Conservation (phyloP, 1,284 basidiomycete genomes). For the Pisolithus thermaeus region DNA sequence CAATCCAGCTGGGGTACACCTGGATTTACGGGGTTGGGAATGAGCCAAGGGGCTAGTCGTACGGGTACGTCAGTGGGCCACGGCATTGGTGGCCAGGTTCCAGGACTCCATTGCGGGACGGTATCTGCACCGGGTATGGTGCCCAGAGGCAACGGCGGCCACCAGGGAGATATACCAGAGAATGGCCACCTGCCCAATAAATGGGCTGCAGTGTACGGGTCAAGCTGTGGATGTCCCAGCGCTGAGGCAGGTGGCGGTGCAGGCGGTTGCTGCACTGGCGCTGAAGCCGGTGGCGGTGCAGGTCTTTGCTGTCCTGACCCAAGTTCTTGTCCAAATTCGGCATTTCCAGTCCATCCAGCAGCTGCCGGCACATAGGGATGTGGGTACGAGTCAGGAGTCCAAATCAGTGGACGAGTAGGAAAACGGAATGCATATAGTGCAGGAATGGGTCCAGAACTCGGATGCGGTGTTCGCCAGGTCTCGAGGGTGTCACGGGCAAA, state of each 20-base stretch:
- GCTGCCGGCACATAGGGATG: too few relatives aligned
- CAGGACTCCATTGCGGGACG: neutral
- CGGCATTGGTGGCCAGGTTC: too few relatives aligned
- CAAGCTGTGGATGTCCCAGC: too few relatives aligned
- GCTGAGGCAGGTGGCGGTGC: neutral
- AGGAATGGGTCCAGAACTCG: too few relatives aligned
- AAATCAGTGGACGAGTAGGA: too few relatives aligned
- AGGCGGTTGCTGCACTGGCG: neutral
- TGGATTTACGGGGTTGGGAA: conserved; percentile 32
- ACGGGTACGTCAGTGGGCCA: conserved; percentile 14
- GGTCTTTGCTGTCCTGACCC: too few relatives aligned
- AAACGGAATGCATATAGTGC: too few relatives aligned
- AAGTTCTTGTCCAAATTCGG: neutral
- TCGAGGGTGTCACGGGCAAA: neutral
- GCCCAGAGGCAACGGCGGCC: neutral
- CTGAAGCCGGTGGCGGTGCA: neutral
- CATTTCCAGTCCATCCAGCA: neutral
- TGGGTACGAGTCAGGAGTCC: too few relatives aligned
- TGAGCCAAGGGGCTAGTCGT: conserved; percentile 27
- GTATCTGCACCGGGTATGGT: neutral
- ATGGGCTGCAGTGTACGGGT: conserved; percentile 12
- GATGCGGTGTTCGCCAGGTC: too few relatives aligned
- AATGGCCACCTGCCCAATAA: conserved; percentile 28
- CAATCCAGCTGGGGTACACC: conserved; percentile 31
- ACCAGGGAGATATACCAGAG: conserved; percentile 17